Conservation (phyloP, 371 early-diverging fungal genomes). For the Apophysomyces ossiformis region DNA sequence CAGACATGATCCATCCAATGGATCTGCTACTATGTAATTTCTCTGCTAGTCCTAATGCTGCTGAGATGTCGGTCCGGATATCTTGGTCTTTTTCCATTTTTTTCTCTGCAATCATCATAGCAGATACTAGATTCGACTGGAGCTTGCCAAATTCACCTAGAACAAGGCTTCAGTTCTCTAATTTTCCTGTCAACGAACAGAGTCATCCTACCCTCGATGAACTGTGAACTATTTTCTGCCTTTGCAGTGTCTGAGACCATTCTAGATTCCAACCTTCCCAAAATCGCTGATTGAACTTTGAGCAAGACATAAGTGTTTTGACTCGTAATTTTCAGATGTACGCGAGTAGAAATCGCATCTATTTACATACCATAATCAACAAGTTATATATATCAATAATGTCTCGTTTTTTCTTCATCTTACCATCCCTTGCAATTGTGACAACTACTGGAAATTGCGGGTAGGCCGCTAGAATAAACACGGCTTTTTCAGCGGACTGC, state of each 20-base stretch:
- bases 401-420: too few species aligned
- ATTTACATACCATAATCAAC: too few species aligned
- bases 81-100: constrained; percentile 1
- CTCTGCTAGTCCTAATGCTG: background rate
- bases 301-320: background rate
- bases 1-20: background rate
- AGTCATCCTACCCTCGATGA: background rate
- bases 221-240: background rate
- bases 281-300: background rate
- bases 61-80: background rate
- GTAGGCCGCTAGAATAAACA: background rate
- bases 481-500: background rate
- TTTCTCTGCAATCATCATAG: background rate
- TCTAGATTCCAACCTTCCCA: background rate
- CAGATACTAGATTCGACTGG: background rate
- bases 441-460: background rate
- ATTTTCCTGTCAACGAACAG: background rate
- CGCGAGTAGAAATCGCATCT: too few species aligned
- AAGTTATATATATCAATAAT: too few species aligned
- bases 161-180: background rate
- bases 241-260: background rate
- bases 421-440: background rate
- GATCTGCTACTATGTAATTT: background rate
- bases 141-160: constrained; percentile 2
- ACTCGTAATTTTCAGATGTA: background rate